Evolutionary conservation across 1,284 basidiomycete genomes (phyloP).

Genomic region (Leccinum angustisporum): DNA sequence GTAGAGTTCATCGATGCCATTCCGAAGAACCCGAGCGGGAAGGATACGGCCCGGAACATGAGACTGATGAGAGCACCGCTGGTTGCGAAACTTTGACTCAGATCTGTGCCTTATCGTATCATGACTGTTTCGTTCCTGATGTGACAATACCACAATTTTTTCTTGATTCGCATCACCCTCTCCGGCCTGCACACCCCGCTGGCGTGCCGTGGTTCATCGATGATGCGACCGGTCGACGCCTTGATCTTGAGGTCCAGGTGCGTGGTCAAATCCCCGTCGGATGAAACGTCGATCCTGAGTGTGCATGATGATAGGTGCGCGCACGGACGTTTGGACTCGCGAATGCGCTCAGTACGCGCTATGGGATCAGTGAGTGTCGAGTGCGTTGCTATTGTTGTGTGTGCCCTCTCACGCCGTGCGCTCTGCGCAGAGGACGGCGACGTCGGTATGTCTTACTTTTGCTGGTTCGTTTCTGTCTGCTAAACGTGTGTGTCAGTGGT

Average conservation of each 20-base stretch:
- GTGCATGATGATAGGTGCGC: constrained; percentile 37
- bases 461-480: neutral
- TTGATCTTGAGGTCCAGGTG: too few relatives aligned
- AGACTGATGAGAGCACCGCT: neutral
- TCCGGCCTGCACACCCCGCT: too few relatives aligned
- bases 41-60: constrained; percentile 41
- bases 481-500: constrained; percentile 47
- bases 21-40: constrained; percentile 74
- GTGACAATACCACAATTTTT: too few relatives aligned
- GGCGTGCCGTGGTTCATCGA: too few relatives aligned
- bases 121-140: too few relatives aligned
- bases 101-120: neutral
- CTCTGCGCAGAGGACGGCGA: constrained; percentile 29
- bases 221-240: too few relatives aligned
- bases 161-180: too few relatives aligned
- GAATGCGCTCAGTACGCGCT: constrained; percentile 57
- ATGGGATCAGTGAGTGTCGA: constrained; percentile 52
- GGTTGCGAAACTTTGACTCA: constrained; percentile 28
- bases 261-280: too few relatives aligned
- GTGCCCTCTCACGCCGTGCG: constrained; percentile 1
- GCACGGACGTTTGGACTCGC: constrained; percentile 59
- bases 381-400: neutral
- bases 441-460: constrained; percentile 47
- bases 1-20: constrained; percentile 67
- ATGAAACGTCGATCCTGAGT: neutral